These are phyloP conservation scores for Juncus effusus DNA, from an alignment of 176 grass and related monocot genomes.

Conservation along the genomic window DNA sequence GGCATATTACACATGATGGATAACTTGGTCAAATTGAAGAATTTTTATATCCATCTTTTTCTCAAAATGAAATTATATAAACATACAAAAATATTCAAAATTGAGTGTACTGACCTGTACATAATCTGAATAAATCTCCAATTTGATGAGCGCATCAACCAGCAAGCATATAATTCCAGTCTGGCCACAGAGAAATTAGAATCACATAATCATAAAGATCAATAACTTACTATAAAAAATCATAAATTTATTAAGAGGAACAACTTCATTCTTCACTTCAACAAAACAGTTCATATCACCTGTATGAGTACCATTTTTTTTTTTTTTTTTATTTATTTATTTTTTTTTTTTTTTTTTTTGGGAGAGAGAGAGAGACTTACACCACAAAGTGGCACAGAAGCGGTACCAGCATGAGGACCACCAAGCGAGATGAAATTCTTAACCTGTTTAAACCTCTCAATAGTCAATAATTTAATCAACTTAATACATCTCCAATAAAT, in stretches of 20 bases:
- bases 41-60: too few relatives aligned
- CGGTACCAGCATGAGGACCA: conserved; percentile 94
- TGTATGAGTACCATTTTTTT: neutral
- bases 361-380: conserved; percentile 39
- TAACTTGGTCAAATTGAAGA: too few relatives aligned
- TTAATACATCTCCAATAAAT: neutral
- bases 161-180: conserved; percentile 53
- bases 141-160: conserved; percentile 74
- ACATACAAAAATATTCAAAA: neutral
- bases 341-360: neutral
- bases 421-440: conserved; percentile 94
- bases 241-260: conserved; percentile 35
- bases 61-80: too few relatives aligned
- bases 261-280: neutral
- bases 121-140: conserved; percentile 84
- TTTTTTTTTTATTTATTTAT: neutral
- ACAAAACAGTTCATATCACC: neutral
- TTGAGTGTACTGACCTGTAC: conserved; percentile 59
- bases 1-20: too few relatives aligned
- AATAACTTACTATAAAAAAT: conserved; percentile 13
- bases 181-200: conserved; percentile 19
- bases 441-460: conserved; percentile 46
- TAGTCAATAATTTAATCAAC: conserved; percentile 6
- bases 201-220: conserved; percentile 5
- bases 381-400: conserved; percentile 94